Evolutionary conservation across 495 filamentous ascomycete species (phyloP), one percentile per base, ranked within the genome.

Genomic region (Xylaria scruposa): DNA sequence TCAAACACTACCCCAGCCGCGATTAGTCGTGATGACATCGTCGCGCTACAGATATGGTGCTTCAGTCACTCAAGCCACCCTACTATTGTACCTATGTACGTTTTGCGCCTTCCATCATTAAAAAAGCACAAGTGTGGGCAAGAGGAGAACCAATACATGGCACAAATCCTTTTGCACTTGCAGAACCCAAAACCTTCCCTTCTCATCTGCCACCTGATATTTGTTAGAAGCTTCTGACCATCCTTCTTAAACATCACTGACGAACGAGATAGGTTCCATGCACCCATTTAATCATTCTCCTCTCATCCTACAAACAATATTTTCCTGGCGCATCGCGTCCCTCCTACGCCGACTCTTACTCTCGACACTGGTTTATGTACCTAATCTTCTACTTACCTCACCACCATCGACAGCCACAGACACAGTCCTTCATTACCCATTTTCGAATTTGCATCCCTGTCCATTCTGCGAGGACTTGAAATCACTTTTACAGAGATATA

Each of bases 21-120:
- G 40, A 54, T 60, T 49, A 69, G 40, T 51, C 44, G 67, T 51
- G 67, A 69, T 69, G 67, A 69, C 54, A 69, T 60, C 44, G 42
- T 40, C 46, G n/a, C 21, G 29, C 46, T 17, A 9, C 58, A 46
- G n/a, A 46, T 42, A 29, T 42, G 9, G 13, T 63, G 3, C 0
- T 42, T 42, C 47, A 9, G 5, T 10, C 17, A n/a, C 13, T 67
- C 12, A 8, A 53, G 64, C 24, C 13, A 17, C 24, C 40, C 24
- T 61, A 9, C 10, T 47, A 5, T 49, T 69, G 56, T 69, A 69
- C 53, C 67, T 60, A 69, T 60, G 54, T 69, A 69, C 54, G 67
- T 38, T 69, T 51, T 38, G 36, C 44, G 33, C 36, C 51, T 31
- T 40, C 54, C 56, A 62, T 29, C 29, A 17, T 4, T 29, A 24